Conservation (phyloP, 1,284 basidiomycete species). For the Leccinum subspadiceum region DNA sequence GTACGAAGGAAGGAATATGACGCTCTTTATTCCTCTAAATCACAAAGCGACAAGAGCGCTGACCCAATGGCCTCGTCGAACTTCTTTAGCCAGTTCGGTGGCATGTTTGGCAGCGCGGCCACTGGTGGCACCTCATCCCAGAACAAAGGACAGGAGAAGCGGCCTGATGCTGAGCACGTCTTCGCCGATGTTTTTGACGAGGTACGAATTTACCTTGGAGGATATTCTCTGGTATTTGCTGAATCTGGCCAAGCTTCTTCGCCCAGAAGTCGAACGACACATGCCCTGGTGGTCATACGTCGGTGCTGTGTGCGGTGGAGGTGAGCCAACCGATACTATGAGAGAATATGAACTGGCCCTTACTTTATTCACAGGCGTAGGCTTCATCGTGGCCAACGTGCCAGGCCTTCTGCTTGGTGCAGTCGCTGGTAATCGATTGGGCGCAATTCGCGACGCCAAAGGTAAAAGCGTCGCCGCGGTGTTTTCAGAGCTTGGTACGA, state of each 20-base stretch:
- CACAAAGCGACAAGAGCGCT: conserved; percentile 47
- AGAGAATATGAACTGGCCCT: conserved; percentile 3
- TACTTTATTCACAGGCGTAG: conserved; percentile 51
- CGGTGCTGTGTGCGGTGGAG: conserved; percentile 62
- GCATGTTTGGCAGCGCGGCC: conserved; percentile 54
- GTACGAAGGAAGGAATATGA: conserved; percentile 84
- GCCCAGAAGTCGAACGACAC: conserved; percentile 72
- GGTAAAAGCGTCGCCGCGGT: conserved; percentile 89
- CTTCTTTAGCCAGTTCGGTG: conserved; percentile 79
- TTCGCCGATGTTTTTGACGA: conserved; percentile 92
- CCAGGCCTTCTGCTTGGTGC: conserved; percentile 80
- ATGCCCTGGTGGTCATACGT: conserved; percentile 76
- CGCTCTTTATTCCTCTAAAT: conserved; percentile 54
- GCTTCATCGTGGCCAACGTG: conserved; percentile 87
- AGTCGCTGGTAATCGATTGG: conserved; percentile 81
- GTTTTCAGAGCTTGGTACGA: conserved; percentile 76
- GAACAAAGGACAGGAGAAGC: conserved; percentile 36
- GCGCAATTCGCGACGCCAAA: conserved; percentile 89
- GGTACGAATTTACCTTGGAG: conserved; percentile 41
- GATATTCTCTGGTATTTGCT: conserved; percentile 4
- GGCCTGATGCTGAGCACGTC: conserved; percentile 77
- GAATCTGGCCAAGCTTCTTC: conserved; percentile 51
- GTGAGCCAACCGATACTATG: conserved; percentile 13
- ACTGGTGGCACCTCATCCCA: conserved; percentile 31
- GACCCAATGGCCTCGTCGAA: conserved; percentile 67